Base-by-base conservation (phyloP, 352 stramenopile genomes). In the Pythium biforme region DNA sequence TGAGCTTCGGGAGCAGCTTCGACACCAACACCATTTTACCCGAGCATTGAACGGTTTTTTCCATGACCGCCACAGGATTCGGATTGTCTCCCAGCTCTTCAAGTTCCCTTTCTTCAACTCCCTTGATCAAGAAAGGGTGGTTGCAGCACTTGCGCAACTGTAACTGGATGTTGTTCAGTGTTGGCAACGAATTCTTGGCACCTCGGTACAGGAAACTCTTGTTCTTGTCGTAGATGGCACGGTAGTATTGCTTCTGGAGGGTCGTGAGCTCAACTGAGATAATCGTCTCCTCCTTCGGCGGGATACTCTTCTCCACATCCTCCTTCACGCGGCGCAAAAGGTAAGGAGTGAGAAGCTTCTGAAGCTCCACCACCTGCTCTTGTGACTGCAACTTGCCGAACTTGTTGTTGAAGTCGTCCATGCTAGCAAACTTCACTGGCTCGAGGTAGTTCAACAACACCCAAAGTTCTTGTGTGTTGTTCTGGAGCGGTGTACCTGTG, bases 91-190 rank as follows among this genome's bases (percentile, higher is more conserved):
- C 81, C 11, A 96, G 76, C 34, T 93, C 80, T 37, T 90, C 83
- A 1, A 95, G 63, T 43, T 96, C 88, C 45, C 85, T 75, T 29
- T 95, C 81, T 66, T 95, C 86, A 20, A 95, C 88, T 17, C 97
- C 97, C 62, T 98, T 98, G 53, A 99, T 97, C 27, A 99, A 74
- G 72, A 99, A 99, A 3, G 98, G 90, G 72, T 99, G 98, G 75
- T 99, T 99, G 72, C 98, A 99, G 74, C 97, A 99, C 72, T 99
- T 99, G 33, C 97, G 80, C 23, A 99, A 73, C 77, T 99, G 94
- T 81, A 99, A 98, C 40, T 98, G 96, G 55, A 99, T 94, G 77
- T 99, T 99, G 71, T 98, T 99, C 26, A 99, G 80, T 54, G 86
- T 91, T 19, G 86, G 88, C 10, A 95, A 62, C 6, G 80, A 83